phyloP scores from a whole-genome alignment of 768 basidiomycete species.

The Lentinula boryana region DNA sequence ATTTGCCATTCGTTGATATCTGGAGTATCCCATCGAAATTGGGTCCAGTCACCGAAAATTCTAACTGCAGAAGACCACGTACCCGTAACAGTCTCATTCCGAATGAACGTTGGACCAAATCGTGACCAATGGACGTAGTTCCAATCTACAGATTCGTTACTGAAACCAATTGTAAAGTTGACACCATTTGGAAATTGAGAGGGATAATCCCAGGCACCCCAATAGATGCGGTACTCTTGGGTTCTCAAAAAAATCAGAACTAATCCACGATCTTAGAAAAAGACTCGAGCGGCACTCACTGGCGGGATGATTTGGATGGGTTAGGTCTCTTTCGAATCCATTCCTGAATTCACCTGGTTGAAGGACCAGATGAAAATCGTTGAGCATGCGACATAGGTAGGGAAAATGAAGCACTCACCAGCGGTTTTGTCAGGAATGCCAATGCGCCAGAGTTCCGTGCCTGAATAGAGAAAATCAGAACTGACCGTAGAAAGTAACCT shows the following conservation, averaged over 20 bases:
- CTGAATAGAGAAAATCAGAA: neutral
- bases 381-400: neutral
- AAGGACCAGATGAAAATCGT: too few species aligned
- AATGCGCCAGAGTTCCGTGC: constrained; percentile 20
- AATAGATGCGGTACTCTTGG: constrained; percentile 13
- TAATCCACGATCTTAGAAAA: neutral
- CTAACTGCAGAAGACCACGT: neutral
- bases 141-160: constrained; percentile 16
- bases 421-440: constrained; percentile 19
- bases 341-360: constrained; percentile 7
- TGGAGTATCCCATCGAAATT: neutral
- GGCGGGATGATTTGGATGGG: constrained; percentile 12
- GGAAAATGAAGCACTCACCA: constrained; percentile 14
- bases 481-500: neutral
- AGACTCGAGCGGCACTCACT: constrained; percentile 14
- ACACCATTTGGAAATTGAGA: constrained; percentile 21
- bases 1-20: constrained; percentile 18
- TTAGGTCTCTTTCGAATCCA: constrained; percentile 16
- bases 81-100: constrained; percentile 17
- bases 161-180: constrained; percentile 21
- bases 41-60: constrained; percentile 3
- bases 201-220: constrained; percentile 24
- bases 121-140: constrained; percentile 23
- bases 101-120: constrained; percentile 18
- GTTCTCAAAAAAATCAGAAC: neutral